A percentile compares a stretch with the other conserved stretches of the same genome.
Conservation (phyloP, 1,284 basidiomycete species). For the Anthracocystis panici-leucophaei region DNA sequence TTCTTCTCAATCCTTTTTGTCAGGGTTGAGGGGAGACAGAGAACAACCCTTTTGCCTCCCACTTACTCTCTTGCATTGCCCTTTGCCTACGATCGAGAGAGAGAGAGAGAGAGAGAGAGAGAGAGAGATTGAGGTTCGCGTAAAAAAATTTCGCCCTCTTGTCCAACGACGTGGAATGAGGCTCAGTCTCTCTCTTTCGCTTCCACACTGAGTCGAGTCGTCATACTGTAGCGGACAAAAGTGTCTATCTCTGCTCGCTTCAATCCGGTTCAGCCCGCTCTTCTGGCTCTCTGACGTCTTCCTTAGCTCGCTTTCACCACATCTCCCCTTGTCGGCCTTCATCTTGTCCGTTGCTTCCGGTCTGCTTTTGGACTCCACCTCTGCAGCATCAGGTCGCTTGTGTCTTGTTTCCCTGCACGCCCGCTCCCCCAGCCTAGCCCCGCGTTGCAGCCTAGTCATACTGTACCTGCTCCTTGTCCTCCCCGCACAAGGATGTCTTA, state of each 20-base stretch:
- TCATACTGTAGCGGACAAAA: not conserved
- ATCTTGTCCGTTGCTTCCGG: constrained; percentile 5
- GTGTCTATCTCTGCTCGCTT: constrained; percentile 2
- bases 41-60: not conserved
- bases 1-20: not conserved
- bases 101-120: not conserved
- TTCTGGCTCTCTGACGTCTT: constrained; percentile 1
- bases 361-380: not conserved
- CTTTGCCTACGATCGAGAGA: not conserved
- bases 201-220: not conserved
- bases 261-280: constrained; percentile 13
- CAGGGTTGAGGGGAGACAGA: not conserved
- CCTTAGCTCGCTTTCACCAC: constrained; percentile 4
- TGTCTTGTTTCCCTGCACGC: too few relatives aligned
- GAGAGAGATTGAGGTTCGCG: not conserved
- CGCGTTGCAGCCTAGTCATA: constrained; percentile 9
- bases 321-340: not conserved
- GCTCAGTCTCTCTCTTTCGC: not conserved
- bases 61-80: not conserved
- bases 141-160: constrained; percentile 7
- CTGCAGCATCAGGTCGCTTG: not conserved
- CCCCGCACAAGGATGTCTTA: not conserved
- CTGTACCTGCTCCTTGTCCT: constrained; percentile 6
- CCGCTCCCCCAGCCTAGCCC: not conserved
- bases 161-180: too few relatives aligned